These are phyloP conservation scores for Penicillium paneum DNA, from an alignment of 2,329 filamentous ascomycete genomes.

Conservation along the genomic window DNA sequence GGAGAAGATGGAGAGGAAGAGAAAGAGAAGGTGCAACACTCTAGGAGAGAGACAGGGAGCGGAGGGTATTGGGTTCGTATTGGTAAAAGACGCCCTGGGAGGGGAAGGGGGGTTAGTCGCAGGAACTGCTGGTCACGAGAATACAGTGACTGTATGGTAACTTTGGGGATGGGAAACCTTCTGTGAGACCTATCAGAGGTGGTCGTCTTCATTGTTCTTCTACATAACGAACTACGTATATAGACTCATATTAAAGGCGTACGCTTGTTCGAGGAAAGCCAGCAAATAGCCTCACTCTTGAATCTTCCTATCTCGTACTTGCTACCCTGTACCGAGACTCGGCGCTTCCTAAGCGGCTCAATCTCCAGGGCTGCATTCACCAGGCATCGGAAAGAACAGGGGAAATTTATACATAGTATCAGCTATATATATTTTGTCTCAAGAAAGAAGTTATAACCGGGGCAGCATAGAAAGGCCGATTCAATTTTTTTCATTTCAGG, in stretches of 20 bases:
- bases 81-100: slow-evolving; percentile 7
- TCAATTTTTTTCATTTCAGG: slow-evolving; percentile 10
- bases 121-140: slow-evolving; percentile 10
- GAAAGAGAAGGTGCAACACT: slow-evolving; percentile 15
- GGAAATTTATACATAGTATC: neutral
- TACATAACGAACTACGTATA: neutral
- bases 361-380: neutral
- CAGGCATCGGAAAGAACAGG: neutral
- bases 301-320: neutral
- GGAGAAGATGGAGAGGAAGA: slow-evolving; percentile 19
- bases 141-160: slow-evolving; percentile 7
- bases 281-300: neutral
- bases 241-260: neutral
- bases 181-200: neutral
- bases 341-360: slow-evolving; percentile 1
- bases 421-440: too few species aligned
- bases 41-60: slow-evolving; percentile 14
- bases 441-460: neutral
- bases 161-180: slow-evolving; percentile 4
- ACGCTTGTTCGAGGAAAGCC: neutral
- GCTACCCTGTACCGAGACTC: neutral
- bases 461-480: neutral
- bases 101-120: neutral
- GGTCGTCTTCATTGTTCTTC: neutral
- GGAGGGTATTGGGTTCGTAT: slow-evolving; percentile 25